These are phyloP conservation scores for Nakazawaea ambrosiae DNA, from an alignment of 805 yeast species.

Conservation along the genomic window DNA sequence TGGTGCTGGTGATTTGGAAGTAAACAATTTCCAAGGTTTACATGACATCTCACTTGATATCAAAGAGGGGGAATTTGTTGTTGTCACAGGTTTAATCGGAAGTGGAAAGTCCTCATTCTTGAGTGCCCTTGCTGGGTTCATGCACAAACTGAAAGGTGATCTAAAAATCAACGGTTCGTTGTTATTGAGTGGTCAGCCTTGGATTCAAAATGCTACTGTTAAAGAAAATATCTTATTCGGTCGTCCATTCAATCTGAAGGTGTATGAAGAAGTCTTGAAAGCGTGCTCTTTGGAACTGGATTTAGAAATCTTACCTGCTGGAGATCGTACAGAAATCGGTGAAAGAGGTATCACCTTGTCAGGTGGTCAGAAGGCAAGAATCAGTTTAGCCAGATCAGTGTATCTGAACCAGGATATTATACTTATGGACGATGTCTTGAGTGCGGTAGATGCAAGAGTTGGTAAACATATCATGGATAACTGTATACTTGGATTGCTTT, in stretches of 20 bases:
- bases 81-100: slow-evolving; percentile 75
- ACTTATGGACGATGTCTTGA: slow-evolving; percentile 56
- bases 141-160: slow-evolving; percentile 43
- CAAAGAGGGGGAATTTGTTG: slow-evolving; percentile 61
- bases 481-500: slow-evolving; percentile 56
- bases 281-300: slow-evolving; percentile 47
- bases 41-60: slow-evolving; percentile 44
- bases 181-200: slow-evolving; percentile 45
- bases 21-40: slow-evolving; percentile 34
- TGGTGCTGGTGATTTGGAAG: slow-evolving; percentile 10
- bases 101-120: slow-evolving; percentile 66
- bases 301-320: slow-evolving; percentile 40
- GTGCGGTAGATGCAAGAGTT: slow-evolving; percentile 72
- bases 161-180: slow-evolving; percentile 43
- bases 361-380: slow-evolving; percentile 60
- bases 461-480: slow-evolving; percentile 47
- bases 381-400: slow-evolving; percentile 63
- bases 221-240: slow-evolving; percentile 49
- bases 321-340: slow-evolving; percentile 49
- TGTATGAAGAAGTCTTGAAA: slow-evolving; percentile 34
- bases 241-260: slow-evolving; percentile 31
- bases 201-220: slow-evolving; percentile 45
- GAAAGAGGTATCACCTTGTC: slow-evolving; percentile 56
- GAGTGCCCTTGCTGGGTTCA: slow-evolving; percentile 57
- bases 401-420: slow-evolving; percentile 54